Evolutionary conservation across 2,329 filamentous ascomycete genomes (phyloP).

Genomic region (Parafenestella ontariensis): DNA sequence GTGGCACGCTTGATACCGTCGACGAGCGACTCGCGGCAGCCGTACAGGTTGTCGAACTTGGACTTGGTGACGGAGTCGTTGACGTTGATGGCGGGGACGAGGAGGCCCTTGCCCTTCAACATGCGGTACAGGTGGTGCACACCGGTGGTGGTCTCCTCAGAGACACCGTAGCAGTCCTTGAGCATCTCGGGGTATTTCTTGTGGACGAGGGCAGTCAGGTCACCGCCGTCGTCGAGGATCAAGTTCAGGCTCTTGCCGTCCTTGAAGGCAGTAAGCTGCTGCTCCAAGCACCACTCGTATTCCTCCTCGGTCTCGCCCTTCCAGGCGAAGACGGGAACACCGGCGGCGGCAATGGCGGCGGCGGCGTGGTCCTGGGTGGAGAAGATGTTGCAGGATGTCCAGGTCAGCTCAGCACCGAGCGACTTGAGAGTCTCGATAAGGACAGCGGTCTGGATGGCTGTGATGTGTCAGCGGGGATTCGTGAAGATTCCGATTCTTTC

Average conservation of each 20-base stretch:
- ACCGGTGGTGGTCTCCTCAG: constrained; percentile 99
- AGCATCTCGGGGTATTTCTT: constrained; percentile 98
- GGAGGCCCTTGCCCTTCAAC: constrained; percentile 78
- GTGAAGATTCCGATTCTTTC: neutral
- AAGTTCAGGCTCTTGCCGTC: constrained; percentile 96
- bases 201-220: constrained; percentile 95
- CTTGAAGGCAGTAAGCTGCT: constrained; percentile 97
- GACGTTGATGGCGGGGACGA: constrained; percentile 96
- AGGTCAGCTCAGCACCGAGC: constrained; percentile 97
- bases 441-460: constrained; percentile 96
- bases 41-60: constrained; percentile 99
- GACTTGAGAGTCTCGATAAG: constrained; percentile 96
- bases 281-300: constrained; percentile 99
- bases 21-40: constrained; percentile 97
- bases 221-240: constrained; percentile 98
- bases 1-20: constrained; percentile 99
- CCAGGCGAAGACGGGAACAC: constrained; percentile 86
- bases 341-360: constrained; percentile 91
- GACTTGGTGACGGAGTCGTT: constrained; percentile 99
- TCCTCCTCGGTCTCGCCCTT: constrained; percentile 98
- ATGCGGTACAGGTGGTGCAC: constrained; percentile 99
- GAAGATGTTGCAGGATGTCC: constrained; percentile 99
- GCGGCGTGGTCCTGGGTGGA: constrained; percentile 98
- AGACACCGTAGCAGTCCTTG: constrained; percentile 97
- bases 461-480: constrained; percentile 18